Percentiles rank a stretch among this genome's conserved stretches.
Evolutionary conservation across 345 rosid genomes (phyloP).

Genomic region (Eucalyptus lansdowneana): DNA sequence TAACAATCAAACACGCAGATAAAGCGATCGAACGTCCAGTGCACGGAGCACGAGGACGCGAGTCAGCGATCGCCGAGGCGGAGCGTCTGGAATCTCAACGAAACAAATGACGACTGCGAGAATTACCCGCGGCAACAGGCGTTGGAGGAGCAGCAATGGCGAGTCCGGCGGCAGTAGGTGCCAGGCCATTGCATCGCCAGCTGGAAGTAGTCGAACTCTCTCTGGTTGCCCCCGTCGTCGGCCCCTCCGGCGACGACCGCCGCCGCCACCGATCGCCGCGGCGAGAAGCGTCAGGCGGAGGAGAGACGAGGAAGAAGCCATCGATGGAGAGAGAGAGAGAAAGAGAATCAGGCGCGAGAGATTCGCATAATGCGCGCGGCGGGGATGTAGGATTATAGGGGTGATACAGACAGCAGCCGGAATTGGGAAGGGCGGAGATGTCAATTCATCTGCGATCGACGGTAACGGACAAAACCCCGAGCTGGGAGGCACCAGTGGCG

Average conservation of each 20-base stretch:
- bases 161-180: constrained; percentile 56
- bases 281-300: neutral
- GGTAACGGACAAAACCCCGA: neutral
- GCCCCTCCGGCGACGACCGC: neutral
- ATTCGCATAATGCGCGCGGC: neutral
- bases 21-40: neutral
- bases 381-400: neutral
- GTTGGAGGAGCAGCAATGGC: constrained; percentile 75
- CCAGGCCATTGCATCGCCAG: constrained; percentile 86
- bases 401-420: neutral
- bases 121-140: constrained; percentile 77
- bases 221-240: constrained; percentile 9
- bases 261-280: neutral
- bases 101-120: neutral
- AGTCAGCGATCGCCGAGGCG: neutral
- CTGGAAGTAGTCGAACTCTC: constrained; percentile 89
- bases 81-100: neutral
- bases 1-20: neutral
- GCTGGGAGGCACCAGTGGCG: neutral
- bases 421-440: neutral
- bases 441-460: neutral
- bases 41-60: neutral
- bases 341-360: neutral
- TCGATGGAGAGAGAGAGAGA: neutral
- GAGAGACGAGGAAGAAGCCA: neutral